Percentiles rank a stretch among this genome's conserved stretches.
Evolutionary conservation across 2,329 filamentous ascomycete genomes (phyloP).

Genomic region (Paraphoma sp.): DNA sequence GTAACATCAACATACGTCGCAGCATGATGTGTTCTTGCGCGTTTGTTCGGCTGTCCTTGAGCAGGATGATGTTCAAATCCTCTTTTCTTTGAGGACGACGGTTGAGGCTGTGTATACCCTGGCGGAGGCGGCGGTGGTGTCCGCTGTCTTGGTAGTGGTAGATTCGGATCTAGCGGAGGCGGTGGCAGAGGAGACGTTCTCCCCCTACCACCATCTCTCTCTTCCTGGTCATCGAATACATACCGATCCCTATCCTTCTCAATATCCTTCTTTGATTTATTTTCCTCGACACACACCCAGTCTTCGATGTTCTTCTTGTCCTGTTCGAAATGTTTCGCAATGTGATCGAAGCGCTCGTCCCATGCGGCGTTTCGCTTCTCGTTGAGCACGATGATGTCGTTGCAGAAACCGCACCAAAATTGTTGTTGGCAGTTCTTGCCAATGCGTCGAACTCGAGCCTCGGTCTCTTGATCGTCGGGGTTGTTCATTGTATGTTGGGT

Average conservation of each 20-base stretch:
- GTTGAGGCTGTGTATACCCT: too few relatives aligned
- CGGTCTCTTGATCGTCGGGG: slow-evolving; percentile 41
- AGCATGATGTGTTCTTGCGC: too few relatives aligned
- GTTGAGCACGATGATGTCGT: slow-evolving; percentile 59
- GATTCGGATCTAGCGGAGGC: background rate
- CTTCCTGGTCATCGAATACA: slow-evolving; percentile 23
- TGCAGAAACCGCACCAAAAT: slow-evolving; percentile 92
- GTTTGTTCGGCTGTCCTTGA: too few relatives aligned
- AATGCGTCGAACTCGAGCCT: slow-evolving; percentile 63
- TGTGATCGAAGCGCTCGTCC: slow-evolving; percentile 73
- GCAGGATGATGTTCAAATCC: too few relatives aligned
- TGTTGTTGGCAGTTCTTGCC: slow-evolving; percentile 68
- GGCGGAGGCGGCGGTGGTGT: too few relatives aligned
- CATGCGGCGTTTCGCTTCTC: slow-evolving; percentile 61
- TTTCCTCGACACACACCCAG: slow-evolving; percentile 59
- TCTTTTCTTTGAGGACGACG: too few relatives aligned
- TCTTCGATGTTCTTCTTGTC: slow-evolving; percentile 60
- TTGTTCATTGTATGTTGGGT: slow-evolving; percentile 54
- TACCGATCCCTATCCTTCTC: slow-evolving; percentile 25
- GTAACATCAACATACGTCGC: too few relatives aligned
- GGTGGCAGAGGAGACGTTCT: slow-evolving; percentile 3
- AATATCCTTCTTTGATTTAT: slow-evolving; percentile 42
- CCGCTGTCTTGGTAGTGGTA: background rate
- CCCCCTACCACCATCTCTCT: slow-evolving; percentile 5
- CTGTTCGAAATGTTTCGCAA: slow-evolving; percentile 73